Evolutionary conservation across 2,329 filamentous ascomycete genomes (phyloP).

Genomic region (Alternaria arborescens): DNA sequence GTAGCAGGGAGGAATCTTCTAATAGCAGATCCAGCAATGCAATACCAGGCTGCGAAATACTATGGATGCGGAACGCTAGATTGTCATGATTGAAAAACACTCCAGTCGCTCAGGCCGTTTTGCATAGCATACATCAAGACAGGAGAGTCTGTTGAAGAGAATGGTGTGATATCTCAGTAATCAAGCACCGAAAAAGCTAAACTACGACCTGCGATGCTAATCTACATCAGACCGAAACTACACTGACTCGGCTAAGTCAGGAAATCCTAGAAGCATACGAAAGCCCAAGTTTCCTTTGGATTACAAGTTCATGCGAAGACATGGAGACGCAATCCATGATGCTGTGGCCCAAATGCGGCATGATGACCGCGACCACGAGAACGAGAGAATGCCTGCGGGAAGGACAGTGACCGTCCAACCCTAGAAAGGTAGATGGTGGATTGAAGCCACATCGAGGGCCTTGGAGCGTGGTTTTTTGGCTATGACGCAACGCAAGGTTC

Average conservation of each 20-base stretch:
- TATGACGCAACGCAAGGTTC: neutral
- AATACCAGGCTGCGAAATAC: neutral
- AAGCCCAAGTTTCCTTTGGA: neutral
- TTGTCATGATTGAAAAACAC: neutral
- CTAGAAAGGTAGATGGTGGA: neutral
- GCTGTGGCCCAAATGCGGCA: neutral
- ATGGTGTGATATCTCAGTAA: neutral
- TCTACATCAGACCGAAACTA: neutral
- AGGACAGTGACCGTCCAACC: neutral
- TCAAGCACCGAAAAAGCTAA: neutral
- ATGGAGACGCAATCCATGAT: neutral
- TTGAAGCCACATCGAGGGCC: neutral
- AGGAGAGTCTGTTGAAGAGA: neutral
- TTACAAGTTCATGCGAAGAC: neutral
- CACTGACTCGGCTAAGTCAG: neutral
- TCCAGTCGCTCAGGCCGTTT: neutral
- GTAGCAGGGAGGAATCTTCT: neutral
- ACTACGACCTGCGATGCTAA: neutral
- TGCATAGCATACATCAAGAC: neutral
- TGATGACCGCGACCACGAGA: neutral
- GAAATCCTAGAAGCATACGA: neutral
- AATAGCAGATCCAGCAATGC: neutral
- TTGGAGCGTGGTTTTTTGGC: neutral
- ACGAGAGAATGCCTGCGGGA: too few species aligned
- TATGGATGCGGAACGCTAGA: neutral